A percentile compares a stretch with the other conserved stretches of the same genome.
Evolutionary conservation across 1,139 yeast species (phyloP).

Genomic region (Geotrichum reessii): DNA sequence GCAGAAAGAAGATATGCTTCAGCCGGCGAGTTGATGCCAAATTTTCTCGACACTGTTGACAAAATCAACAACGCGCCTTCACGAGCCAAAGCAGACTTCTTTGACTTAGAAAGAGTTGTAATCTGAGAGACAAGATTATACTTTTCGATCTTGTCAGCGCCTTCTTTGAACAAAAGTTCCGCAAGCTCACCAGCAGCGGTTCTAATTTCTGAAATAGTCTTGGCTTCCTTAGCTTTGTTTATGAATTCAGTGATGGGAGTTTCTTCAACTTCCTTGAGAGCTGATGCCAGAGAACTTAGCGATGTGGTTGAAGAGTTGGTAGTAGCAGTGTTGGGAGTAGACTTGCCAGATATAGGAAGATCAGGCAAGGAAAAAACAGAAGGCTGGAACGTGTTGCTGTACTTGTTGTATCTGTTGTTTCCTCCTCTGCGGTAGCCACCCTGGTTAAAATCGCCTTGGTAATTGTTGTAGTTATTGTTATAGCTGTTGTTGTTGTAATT

Average conservation of each 20-base stretch:
- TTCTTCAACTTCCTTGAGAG: slow-evolving; percentile 58
- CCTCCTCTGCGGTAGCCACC: slow-evolving; percentile 5
- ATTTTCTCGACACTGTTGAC: slow-evolving; percentile 59
- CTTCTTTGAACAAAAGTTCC: slow-evolving; percentile 44
- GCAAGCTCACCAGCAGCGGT: slow-evolving; percentile 55
- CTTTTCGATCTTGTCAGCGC: slow-evolving; percentile 48
- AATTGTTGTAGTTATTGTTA: slow-evolving; percentile 1
- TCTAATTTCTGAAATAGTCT: slow-evolving; percentile 60
- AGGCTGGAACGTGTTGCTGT: slow-evolving; percentile 2
- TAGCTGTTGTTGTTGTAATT: background rate
- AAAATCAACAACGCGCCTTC: slow-evolving; percentile 68
- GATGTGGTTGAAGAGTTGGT: slow-evolving; percentile 55
- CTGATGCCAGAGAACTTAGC: slow-evolving; percentile 63
- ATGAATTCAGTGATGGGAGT: slow-evolving; percentile 67
- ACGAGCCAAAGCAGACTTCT: slow-evolving; percentile 65
- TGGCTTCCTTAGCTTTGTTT: slow-evolving; percentile 50
- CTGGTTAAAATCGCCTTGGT: background rate
- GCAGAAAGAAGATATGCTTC: slow-evolving; percentile 66
- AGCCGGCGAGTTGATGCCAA: slow-evolving; percentile 52
- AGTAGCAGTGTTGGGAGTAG: slow-evolving; percentile 10
- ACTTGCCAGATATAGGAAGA: slow-evolving; percentile 10
- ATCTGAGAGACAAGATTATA: slow-evolving; percentile 64
- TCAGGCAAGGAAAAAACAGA: background rate
- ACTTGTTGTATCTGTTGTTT: slow-evolving; percentile 10
- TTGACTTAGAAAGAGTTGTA: slow-evolving; percentile 62